Evolutionary conservation across 176 grass and related monocot species (phyloP).

Genomic region (Raddia guianensis): DNA sequence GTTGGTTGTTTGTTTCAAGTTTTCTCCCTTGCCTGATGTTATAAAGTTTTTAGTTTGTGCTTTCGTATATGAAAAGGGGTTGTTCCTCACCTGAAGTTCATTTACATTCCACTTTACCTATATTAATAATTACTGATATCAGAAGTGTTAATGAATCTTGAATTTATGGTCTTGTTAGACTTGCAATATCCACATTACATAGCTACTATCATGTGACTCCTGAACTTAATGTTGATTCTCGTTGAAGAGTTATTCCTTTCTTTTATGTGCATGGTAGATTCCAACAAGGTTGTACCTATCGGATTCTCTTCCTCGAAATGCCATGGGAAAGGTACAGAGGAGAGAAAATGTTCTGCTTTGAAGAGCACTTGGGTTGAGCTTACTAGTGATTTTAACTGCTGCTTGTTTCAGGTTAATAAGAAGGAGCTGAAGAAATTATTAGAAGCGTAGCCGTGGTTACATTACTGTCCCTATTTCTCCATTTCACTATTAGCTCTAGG

Average conservation of each 20-base stretch:
- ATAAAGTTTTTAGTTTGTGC: slow-evolving; percentile 1
- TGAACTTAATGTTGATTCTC: slow-evolving; percentile 4
- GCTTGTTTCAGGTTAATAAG: slow-evolving; percentile 85
- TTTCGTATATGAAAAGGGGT: neutral
- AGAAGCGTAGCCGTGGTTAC: slow-evolving; percentile 33
- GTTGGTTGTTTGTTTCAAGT: neutral
- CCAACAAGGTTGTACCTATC: slow-evolving; percentile 80
- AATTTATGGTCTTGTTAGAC: slow-evolving; percentile 26
- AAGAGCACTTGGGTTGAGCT: neutral
- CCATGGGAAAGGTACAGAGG: slow-evolving; percentile 85
- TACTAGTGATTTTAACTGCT: neutral
- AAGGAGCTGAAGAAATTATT: slow-evolving; percentile 87
- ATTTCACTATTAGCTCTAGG: neutral
- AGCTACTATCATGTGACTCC: neutral
- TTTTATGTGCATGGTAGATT: slow-evolving; percentile 57
- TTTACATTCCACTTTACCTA: slow-evolving; percentile 1
- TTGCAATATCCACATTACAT: slow-evolving; percentile 11
- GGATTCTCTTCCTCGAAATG: slow-evolving; percentile 96
- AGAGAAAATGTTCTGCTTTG: neutral
- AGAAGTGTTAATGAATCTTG: neutral
- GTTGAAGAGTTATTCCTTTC: slow-evolving; percentile 20
- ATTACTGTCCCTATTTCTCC: neutral
- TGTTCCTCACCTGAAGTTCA: neutral
- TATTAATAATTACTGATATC: neutral
- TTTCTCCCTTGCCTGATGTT: neutral